Evolutionary conservation across 176 grass and related monocot genomes (phyloP).

Genomic region (Bromus sterilis): DNA sequence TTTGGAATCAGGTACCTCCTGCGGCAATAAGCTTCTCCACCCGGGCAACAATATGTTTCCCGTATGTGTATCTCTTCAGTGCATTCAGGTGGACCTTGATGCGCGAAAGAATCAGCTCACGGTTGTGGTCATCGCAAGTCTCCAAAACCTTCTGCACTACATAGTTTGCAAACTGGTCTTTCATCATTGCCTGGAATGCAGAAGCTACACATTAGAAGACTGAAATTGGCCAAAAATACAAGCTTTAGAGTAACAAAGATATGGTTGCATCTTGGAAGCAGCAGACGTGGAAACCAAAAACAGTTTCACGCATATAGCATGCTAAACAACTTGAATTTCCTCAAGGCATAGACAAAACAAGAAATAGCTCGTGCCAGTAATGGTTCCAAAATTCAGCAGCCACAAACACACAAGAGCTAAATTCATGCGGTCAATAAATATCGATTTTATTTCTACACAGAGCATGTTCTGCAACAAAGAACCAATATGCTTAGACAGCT

Average conservation of each 20-base stretch:
- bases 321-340: neutral
- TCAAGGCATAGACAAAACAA: neutral
- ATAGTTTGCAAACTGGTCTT: slow-evolving; percentile 98
- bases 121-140: slow-evolving; percentile 85
- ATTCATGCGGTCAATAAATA: neutral
- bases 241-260: neutral
- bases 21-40: slow-evolving; percentile 92
- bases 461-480: neutral
- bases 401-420: neutral
- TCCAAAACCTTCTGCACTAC: slow-evolving; percentile 97
- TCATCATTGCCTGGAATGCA: slow-evolving; percentile 86
- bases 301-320: neutral
- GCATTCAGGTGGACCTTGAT: slow-evolving; percentile 98
- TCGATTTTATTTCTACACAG: neutral
- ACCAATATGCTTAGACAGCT: neutral
- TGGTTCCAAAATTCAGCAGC: neutral
- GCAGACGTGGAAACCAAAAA: neutral
- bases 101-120: slow-evolving; percentile 86
- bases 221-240: slow-evolving; percentile 8
- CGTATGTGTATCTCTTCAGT: slow-evolving; percentile 89
- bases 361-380: neutral
- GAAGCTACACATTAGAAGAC: neutral
- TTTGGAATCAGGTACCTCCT: slow-evolving; percentile 48
- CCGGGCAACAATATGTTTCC: slow-evolving; percentile 94
- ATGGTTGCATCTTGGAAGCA: neutral